phyloP scores from a whole-genome alignment of 108 stramenopile genomes.

The Cyclotella sp. region DNA sequence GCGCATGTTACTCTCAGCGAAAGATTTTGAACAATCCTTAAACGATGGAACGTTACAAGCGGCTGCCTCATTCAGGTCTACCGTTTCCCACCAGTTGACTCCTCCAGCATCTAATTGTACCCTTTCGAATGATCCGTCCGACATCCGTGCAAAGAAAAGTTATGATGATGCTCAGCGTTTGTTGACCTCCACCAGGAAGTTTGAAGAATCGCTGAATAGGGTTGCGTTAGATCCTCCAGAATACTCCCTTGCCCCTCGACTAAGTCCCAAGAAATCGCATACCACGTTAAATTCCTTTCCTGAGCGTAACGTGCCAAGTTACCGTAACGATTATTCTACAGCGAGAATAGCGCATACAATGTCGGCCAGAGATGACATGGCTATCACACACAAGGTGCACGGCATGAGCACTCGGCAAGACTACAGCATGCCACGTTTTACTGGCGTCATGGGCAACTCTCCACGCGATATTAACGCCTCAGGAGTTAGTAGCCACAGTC shows the following conservation, averaged over 20 bases:
- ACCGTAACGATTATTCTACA: not conserved
- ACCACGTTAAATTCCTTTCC: not conserved
- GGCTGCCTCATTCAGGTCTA: not conserved
- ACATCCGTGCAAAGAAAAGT: not conserved
- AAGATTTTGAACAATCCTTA: not conserved
- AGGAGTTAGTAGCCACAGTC: not conserved
- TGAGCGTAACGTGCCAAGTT: not conserved
- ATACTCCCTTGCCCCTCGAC: not conserved
- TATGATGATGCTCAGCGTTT: conserved; percentile 14
- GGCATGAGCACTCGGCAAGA: not conserved
- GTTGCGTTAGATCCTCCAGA: conserved; percentile 21
- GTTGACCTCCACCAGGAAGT: not conserved
- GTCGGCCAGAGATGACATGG: not conserved
- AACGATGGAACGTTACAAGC: not conserved
- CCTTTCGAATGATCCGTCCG: not conserved
- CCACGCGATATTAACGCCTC: not conserved
- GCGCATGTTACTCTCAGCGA: not conserved
- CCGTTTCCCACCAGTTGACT: not conserved
- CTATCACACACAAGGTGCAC: not conserved
- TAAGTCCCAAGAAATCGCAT: not conserved
- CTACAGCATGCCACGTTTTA: not conserved
- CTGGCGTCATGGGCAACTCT: not conserved
- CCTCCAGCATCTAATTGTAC: conserved; percentile 5
- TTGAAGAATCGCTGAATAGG: conserved; percentile 10
- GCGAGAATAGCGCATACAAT: not conserved